A percentile compares a stretch with the other conserved stretches of the same genome.
Conservation (phyloP, 1,284 basidiomycete species). For the Schizopora paradoxa region DNA sequence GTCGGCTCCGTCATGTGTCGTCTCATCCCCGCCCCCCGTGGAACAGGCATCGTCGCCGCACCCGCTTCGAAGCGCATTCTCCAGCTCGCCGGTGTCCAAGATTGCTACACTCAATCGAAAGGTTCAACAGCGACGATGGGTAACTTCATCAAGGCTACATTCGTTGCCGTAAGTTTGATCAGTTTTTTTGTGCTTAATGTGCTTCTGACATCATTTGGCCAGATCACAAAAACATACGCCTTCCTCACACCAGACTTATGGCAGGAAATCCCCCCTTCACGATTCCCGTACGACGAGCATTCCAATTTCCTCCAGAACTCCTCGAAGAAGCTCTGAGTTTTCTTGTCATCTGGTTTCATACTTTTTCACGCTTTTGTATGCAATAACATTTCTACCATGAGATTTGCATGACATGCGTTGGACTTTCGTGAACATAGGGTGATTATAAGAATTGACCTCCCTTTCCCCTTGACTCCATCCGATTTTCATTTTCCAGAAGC, state of each 20-base stretch:
- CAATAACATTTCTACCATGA: no score
- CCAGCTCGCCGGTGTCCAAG: conserved; percentile 96
- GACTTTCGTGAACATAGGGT: no score
- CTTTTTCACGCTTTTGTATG: neutral
- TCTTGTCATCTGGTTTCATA: conserved; percentile 2
- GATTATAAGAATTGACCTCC: no score
- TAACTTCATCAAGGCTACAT: conserved; percentile 99
- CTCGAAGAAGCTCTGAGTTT: conserved; percentile 58
- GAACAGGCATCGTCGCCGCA: conserved; percentile 99
- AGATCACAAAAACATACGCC: conserved; percentile 96
- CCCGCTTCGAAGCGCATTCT: conserved; percentile 96
- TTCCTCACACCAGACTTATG: conserved; percentile 99
- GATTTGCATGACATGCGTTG: no score
- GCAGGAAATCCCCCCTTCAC: conserved; percentile 88
- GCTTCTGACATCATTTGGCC: conserved; percentile 3
- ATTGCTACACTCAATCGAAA: conserved; percentile 94
- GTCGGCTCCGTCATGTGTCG: conserved; percentile 99
- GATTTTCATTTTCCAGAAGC: no score
- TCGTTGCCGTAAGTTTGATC: conserved; percentile 71
- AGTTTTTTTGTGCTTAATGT: conserved; percentile 2
- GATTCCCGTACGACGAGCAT: conserved; percentile 92
- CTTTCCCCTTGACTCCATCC: no score
- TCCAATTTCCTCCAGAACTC: conserved; percentile 84
- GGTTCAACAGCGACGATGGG: conserved; percentile 99
- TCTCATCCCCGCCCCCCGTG: conserved; percentile 96